Percentiles rank a stretch among this genome's conserved stretches.
Evolutionary conservation across 352 stramenopile genomes (phyloP).

Genomic region (Pythium aphanidermatum): DNA sequence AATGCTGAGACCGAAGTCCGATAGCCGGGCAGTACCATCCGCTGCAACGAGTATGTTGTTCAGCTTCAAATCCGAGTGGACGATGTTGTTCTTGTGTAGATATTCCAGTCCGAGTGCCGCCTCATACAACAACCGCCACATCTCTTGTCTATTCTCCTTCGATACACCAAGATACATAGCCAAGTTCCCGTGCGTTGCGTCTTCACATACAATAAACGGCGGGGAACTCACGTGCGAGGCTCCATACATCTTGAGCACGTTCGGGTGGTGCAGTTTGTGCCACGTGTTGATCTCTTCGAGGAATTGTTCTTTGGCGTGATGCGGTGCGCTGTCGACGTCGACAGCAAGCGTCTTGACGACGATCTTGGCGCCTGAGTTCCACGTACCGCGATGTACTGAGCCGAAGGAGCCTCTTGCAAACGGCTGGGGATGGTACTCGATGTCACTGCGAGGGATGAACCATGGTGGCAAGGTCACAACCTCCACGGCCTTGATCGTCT

Average conservation of each 20-base stretch:
- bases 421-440: not conserved
- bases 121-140: slow-evolving; percentile 22
- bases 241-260: slow-evolving; percentile 24
- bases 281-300: slow-evolving; percentile 24
- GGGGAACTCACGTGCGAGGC: slow-evolving; percentile 25
- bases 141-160: not conserved
- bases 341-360: slow-evolving; percentile 29
- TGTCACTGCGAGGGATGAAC: slow-evolving; percentile 1
- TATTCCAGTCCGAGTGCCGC: slow-evolving; percentile 39
- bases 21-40: slow-evolving; percentile 15
- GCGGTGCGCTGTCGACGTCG: not conserved
- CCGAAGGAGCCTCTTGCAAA: slow-evolving; percentile 16
- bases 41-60: slow-evolving; percentile 21
- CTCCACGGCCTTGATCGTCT: not conserved
- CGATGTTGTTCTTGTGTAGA: slow-evolving; percentile 33
- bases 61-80: slow-evolving; percentile 79
- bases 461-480: not conserved
- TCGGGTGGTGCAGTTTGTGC: slow-evolving; percentile 21
- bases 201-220: slow-evolving; percentile 23
- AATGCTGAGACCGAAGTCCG: slow-evolving; percentile 20
- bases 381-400: slow-evolving; percentile 14
- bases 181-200: slow-evolving; percentile 18
- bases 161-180: not conserved
- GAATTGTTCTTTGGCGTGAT: slow-evolving; percentile 5
- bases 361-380: slow-evolving; percentile 15